Conservation (phyloP, 768 basidiomycete genomes). For the Macrolepiota fuliginosa region DNA sequence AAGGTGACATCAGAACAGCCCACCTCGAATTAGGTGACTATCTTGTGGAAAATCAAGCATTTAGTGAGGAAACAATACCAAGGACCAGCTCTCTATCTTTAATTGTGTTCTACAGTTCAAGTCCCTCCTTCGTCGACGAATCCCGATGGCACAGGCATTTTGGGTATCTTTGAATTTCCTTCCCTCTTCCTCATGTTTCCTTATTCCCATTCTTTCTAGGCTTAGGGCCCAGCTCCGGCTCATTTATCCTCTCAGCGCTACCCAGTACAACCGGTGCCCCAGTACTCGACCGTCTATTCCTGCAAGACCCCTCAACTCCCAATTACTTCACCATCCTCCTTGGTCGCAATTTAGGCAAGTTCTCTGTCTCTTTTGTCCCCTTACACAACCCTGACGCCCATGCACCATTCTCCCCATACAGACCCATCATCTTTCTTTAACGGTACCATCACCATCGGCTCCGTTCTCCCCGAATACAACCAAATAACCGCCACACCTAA, state of each 20-base stretch:
- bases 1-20: slow-evolving; percentile 46
- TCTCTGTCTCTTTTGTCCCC: not conserved
- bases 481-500: slow-evolving; percentile 49
- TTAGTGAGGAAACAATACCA: slow-evolving; percentile 32
- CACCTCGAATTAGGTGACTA: slow-evolving; percentile 42
- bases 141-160: slow-evolving; percentile 28
- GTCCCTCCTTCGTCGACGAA: slow-evolving; percentile 29
- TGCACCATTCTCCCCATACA: slow-evolving; percentile 3
- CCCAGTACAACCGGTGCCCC: slow-evolving; percentile 42
- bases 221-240: slow-evolving; percentile 62
- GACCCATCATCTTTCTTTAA: slow-evolving; percentile 50
- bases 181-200: not conserved
- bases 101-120: slow-evolving; percentile 35
- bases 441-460: slow-evolving; percentile 64
- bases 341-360: slow-evolving; percentile 45
- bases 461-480: slow-evolving; percentile 47
- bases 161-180: slow-evolving; percentile 17
- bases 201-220: slow-evolving; percentile 41
- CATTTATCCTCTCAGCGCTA: slow-evolving; percentile 37
- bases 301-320: slow-evolving; percentile 51
- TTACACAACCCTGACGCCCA: not conserved
- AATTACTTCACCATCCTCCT: slow-evolving; percentile 66
- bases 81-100: slow-evolving; percentile 10
- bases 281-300: slow-evolving; percentile 64
- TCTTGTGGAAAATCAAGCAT: slow-evolving; percentile 43